Evolutionary conservation across 768 basidiomycete genomes (phyloP), one percentile per base, ranked within the genome.

Genomic region (Scleroderma citrinum): DNA sequence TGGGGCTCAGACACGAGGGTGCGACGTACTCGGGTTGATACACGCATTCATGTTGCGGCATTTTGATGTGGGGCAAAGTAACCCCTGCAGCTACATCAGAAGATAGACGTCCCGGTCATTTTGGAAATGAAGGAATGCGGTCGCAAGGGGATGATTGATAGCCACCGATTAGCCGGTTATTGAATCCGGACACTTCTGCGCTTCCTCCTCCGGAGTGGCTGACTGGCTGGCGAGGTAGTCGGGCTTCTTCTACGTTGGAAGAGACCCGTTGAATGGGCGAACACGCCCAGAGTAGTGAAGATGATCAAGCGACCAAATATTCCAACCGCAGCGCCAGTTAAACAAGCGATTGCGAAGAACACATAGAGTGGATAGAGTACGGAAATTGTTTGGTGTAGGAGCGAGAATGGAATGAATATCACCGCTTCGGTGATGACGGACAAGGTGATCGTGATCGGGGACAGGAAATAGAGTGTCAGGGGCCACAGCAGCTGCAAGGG

Each of bases 301-400:
- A 56, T 49, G 11, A 54, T 6, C 29, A 62, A 60, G 31, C 50
- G 56, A 1, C 70, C 81, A 12, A 66, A 51, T 1, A 72, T 42
- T 3, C 81, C 81, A 1, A 82, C 38, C 17, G 72, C 16, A 10
- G 62, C 65, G 6, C 81, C 81, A 8, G 69, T 68, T 44, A 83
- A 74, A 52, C 76, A 80, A 1, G 81, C 80, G 1, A 77, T 72
- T 2, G 78, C 78, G 34, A 69, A 72, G 50, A 82, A 74, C 13
- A 81, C 72, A 53, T 82, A 83, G 30, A 81, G 44, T 0, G 81
- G 81, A 41, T 76, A 79, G 1, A 82, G 44, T 10, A 71, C 68
- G 7, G 74, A 70, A 16, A 74, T 59, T 23, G 76, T 48, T 58
- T 67, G 72, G 6, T 63, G 43, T 19, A 65, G 52, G 31, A 74